A percentile compares a stretch with the other conserved stretches of the same genome.
Evolutionary conservation across 345 rosid species (phyloP).

Genomic region (Linum lewisii): DNA sequence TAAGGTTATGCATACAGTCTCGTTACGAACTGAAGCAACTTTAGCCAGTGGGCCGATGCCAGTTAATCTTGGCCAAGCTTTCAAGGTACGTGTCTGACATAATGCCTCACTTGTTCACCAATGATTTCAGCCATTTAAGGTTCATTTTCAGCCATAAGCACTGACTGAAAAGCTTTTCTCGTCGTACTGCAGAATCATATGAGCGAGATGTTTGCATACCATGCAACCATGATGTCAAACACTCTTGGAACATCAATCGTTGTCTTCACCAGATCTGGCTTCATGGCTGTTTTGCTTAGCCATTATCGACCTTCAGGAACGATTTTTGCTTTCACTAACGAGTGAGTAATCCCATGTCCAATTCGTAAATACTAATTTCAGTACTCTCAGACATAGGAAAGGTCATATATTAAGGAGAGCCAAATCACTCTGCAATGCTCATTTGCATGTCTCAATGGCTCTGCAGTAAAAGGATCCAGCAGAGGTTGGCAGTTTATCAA

Average conservation of each 20-base stretch:
- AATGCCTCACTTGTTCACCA: background rate
- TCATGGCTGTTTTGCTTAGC: slow-evolving; percentile 86
- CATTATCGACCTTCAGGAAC: slow-evolving; percentile 98
- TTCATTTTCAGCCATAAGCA: slow-evolving; percentile 7
- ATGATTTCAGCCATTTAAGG: background rate
- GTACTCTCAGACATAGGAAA: no score
- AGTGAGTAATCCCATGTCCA: slow-evolving; percentile 37
- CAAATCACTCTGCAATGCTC: no score
- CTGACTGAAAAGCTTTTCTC: slow-evolving; percentile 13
- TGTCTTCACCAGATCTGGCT: slow-evolving; percentile 95
- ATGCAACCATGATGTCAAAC: slow-evolving; percentile 99
- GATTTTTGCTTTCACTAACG: slow-evolving; percentile 81
- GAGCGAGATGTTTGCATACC: slow-evolving; percentile 99
- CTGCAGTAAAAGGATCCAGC: slow-evolving; percentile 75
- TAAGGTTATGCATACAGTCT: slow-evolving; percentile 97
- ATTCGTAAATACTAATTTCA: background rate
- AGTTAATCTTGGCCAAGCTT: slow-evolving; percentile 83
- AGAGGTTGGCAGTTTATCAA: slow-evolving; percentile 84
- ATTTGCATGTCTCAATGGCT: slow-evolving; percentile 13
- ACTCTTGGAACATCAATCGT: slow-evolving; percentile 92
- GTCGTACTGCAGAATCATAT: slow-evolving; percentile 65
- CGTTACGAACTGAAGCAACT: slow-evolving; percentile 88
- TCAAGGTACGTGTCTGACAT: slow-evolving; percentile 34
- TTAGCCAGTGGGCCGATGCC: slow-evolving; percentile 69
- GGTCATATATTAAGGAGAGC: no score